Evolutionary conservation across 2,329 filamentous ascomycete species (phyloP), one percentile per base, ranked within the genome.

Genomic region (Fonsecaea multimorphosa): DNA sequence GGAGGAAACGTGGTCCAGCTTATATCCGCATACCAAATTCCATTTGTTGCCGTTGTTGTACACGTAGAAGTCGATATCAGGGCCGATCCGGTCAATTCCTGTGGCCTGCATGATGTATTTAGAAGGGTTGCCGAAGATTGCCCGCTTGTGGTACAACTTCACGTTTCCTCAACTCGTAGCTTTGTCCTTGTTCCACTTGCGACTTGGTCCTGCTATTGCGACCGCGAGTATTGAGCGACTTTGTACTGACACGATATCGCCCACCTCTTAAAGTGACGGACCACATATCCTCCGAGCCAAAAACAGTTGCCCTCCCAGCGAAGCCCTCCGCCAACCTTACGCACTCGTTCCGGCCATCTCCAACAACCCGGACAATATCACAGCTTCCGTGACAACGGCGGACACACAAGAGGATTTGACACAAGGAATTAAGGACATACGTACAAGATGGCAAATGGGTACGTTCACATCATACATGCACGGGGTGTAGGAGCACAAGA

Each of bases 381-480:
- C 44, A 49, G 19, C 44, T 27, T 40, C 44, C 5, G 22, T 27
- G 1, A 14, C 22, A 8, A 24, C 44, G 19, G 8, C 9, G 19
- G 2, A 4, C 44, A 3, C 19, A 14, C 9, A 31, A 31, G 44
- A 49, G 19, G 8, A 0, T 12, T 49, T 49, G 19, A 49, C 8
- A 19, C 19, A 49, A 49, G 44, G 4, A 1, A 24, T 12, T 24
- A 49, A 27, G 44, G 24, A 61, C 9, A 52, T 9, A 32, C 34
- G 55, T 55, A 58, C 67, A 77, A 67, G 44, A 82, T 82, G 80
- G 80, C 80, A 60, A 81, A 76, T 70, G 80, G 79, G 79, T 82
- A 77, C 46, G 75, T 72, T 32, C 31, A 54, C 14, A 54, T 34
- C 52, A 9, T 54, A 31, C 7, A 34, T 14, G 3, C 51, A 49